phyloP scores from a whole-genome alignment of 805 yeast genomes.

The Starmerella etchellsii region DNA sequence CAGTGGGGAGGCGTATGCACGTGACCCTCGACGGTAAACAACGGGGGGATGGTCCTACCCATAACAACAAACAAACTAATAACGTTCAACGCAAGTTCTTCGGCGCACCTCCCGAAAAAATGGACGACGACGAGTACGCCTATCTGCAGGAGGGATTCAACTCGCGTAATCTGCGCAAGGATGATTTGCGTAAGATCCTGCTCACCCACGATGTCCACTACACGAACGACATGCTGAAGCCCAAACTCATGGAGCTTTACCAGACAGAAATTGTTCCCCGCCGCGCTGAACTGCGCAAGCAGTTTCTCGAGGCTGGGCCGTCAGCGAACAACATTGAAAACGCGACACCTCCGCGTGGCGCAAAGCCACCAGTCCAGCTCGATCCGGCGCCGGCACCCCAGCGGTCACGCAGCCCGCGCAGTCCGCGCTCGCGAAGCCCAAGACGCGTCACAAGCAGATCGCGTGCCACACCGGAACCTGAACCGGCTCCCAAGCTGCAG shows the following conservation, averaged over 20 bases:
- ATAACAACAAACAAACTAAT: too few relatives aligned
- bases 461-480: too few relatives aligned
- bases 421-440: background rate
- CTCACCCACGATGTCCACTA: conserved; percentile 48
- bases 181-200: conserved; percentile 57
- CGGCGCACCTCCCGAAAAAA: too few relatives aligned
- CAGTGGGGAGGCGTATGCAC: too few relatives aligned
- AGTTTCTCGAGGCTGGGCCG: conserved; percentile 26
- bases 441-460: background rate
- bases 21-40: too few relatives aligned
- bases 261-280: conserved; percentile 40
- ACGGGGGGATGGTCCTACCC: too few relatives aligned
- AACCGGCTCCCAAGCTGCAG: too few relatives aligned
- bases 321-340: conserved; percentile 32
- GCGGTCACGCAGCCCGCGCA: conserved; percentile 2
- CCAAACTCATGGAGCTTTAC: conserved; percentile 49
- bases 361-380: background rate
- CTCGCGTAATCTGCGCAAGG: conserved; percentile 49
- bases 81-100: too few relatives aligned
- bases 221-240: conserved; percentile 55
- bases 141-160: conserved; percentile 42
- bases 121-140: conserved; percentile 14
- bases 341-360: conserved; percentile 22
- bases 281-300: conserved; percentile 32
- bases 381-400: background rate